Percentiles rank a stretch among this genome's conserved stretches.
These are phyloP conservation scores for Dalbergia oliveri DNA, from an alignment of 306 rosid genomes.

Conservation along the genomic window DNA sequence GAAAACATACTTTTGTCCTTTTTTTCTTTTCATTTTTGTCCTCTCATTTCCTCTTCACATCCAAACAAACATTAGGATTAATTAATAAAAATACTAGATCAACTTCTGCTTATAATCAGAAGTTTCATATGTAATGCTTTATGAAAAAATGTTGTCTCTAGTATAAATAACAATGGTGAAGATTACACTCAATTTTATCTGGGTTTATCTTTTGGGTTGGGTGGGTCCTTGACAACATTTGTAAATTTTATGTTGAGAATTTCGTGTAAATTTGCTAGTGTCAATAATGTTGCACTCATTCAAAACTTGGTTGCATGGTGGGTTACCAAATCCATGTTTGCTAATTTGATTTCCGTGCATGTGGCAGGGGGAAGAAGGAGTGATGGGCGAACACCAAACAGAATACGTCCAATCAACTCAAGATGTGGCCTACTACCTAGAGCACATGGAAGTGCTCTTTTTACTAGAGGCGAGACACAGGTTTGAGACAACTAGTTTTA, in stretches of 20 bases:
- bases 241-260: background rate
- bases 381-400: slow-evolving; percentile 82
- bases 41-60: too few species aligned
- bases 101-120: background rate
- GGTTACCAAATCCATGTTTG: slow-evolving; percentile 37
- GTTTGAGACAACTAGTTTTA: slow-evolving; percentile 53
- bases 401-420: slow-evolving; percentile 85
- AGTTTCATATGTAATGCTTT: background rate
- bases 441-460: slow-evolving; percentile 98
- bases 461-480: slow-evolving; percentile 99
- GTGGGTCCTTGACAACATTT: slow-evolving; percentile 2
- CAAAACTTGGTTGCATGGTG: slow-evolving; percentile 13
- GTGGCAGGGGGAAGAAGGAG: slow-evolving; percentile 92
- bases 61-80: too few species aligned
- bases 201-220: background rate
- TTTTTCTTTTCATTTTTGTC: too few species aligned
- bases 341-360: slow-evolving; percentile 37
- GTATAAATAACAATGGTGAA: too few species aligned
- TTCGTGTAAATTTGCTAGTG: slow-evolving; percentile 23
- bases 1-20: too few species aligned
- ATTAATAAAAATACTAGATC: background rate
- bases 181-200: too few species aligned
- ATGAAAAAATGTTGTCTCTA: too few species aligned
- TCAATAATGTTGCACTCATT: background rate
- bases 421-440: slow-evolving; percentile 93